Conservation (phyloP, 106 monocot species). For the Dactylorhiza incarnata region DNA sequence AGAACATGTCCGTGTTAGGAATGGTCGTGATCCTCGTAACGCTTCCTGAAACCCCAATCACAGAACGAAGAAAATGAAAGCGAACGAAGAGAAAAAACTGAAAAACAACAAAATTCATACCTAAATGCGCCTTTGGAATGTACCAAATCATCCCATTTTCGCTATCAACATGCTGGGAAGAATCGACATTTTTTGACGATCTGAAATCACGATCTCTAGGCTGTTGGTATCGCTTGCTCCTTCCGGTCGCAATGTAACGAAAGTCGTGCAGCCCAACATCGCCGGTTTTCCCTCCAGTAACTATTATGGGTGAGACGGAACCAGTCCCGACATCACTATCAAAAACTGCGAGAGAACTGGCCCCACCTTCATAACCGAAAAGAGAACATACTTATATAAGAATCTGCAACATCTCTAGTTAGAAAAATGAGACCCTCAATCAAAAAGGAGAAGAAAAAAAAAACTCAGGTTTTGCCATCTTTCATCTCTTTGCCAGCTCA, state of each 20-base stretch:
- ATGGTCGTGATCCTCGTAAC: conserved; percentile 62
- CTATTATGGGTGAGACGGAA: conserved; percentile 66
- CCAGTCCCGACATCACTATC: conserved; percentile 69
- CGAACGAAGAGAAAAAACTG: neutral
- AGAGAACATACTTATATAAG: neutral
- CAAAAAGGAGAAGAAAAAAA: neutral
- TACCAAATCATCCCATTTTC: conserved; percentile 88
- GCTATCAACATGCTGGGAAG: conserved; percentile 34
- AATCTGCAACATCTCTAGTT: neutral
- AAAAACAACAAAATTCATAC: conserved; percentile 23
- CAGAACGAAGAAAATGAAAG: conserved; percentile 6
- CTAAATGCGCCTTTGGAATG: conserved; percentile 90
- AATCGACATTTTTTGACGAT: conserved; percentile 13
- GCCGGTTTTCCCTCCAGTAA: conserved; percentile 86
- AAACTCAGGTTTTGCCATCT: neutral
- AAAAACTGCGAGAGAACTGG: conserved; percentile 74
- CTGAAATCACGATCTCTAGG: conserved; percentile 28
- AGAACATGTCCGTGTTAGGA: conserved; percentile 75
- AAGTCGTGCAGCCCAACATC: conserved; percentile 89
- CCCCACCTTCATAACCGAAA: conserved; percentile 60
- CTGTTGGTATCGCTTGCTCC: conserved; percentile 42
- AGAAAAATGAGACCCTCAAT: neutral
- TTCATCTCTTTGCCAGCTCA: neutral
- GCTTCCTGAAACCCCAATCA: conserved; percentile 42
- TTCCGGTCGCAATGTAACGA: conserved; percentile 80